Conservation (phyloP, 73 alveolate species). For the Paramecium bursaria region DNA sequence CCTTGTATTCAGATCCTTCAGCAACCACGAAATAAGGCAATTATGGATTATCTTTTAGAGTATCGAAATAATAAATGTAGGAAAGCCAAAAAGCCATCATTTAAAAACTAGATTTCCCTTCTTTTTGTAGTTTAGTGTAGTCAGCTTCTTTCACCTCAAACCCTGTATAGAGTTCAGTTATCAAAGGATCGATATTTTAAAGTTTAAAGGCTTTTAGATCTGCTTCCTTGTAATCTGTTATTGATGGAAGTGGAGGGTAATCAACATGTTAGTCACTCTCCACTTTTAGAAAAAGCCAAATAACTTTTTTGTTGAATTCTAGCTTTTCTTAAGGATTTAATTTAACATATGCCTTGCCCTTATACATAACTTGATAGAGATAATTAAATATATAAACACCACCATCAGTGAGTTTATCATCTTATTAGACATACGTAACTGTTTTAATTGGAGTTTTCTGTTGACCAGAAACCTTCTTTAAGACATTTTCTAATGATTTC, state of each 20-base stretch:
- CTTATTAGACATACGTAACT: conserved; percentile 7
- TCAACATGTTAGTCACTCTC: not conserved
- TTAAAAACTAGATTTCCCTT: conserved; percentile 30
- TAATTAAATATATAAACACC: conserved; percentile 27
- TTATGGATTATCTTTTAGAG: not conserved
- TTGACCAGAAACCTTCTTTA: conserved; percentile 37
- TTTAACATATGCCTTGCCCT: not conserved
- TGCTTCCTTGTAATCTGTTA: conserved; percentile 10
- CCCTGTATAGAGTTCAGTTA: conserved; percentile 27
- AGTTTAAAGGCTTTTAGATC: conserved; percentile 11
- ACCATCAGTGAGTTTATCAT: conserved; percentile 48
- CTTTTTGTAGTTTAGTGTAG: conserved; percentile 1
- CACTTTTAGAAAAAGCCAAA: conserved; percentile 22
- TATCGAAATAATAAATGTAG: conserved; percentile 27
- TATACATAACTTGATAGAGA: conserved; percentile 19
- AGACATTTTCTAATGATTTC: not conserved
- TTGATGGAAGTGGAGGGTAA: conserved; percentile 41
- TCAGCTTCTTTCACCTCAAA: conserved; percentile 8
- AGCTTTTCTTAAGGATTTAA: not conserved
- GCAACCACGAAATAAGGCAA: conserved; percentile 52
- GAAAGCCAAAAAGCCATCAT: conserved; percentile 62
- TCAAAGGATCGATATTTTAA: conserved; percentile 3
- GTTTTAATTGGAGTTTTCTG: conserved; percentile 19
- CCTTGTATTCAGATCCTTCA: not conserved
- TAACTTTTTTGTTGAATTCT: not conserved